These are phyloP conservation scores for Boletus sensibilis DNA, from an alignment of 768 basidiomycete species.

Conservation along the genomic window DNA sequence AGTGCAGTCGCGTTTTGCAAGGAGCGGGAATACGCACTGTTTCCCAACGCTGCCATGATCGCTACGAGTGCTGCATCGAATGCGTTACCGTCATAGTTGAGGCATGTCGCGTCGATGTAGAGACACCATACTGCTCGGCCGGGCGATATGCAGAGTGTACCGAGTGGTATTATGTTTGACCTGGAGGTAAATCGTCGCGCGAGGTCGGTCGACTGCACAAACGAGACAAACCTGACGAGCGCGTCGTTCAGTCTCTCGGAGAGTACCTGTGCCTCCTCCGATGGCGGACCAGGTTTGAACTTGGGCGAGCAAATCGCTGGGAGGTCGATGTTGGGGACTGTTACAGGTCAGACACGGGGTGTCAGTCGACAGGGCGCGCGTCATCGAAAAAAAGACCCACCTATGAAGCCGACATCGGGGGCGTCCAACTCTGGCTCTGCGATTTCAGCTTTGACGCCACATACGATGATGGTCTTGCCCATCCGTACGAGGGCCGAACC, in stretches of 20 bases:
- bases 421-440: constrained; percentile 82
- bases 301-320: constrained; percentile 89
- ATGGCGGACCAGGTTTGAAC: constrained; percentile 94
- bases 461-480: constrained; percentile 93
- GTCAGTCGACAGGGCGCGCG: background rate
- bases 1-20: constrained; percentile 39
- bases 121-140: constrained; percentile 87
- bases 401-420: constrained; percentile 78
- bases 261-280: constrained; percentile 90
- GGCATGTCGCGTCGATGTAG: constrained; percentile 93
- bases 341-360: too few relatives aligned
- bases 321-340: constrained; percentile 94
- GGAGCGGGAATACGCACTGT: constrained; percentile 55
- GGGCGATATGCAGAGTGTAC: constrained; percentile 74
- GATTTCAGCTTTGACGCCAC: constrained; percentile 94
- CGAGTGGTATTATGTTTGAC: constrained; percentile 60
- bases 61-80: constrained; percentile 90
- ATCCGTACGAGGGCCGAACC: constrained; percentile 89
- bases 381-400: constrained; percentile 37
- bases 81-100: constrained; percentile 96
- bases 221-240: constrained; percentile 58
- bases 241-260: constrained; percentile 80
- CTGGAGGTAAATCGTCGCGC: constrained; percentile 37
- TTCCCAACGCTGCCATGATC: constrained; percentile 81
- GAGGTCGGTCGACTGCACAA: background rate